Conservation (phyloP, 345 rosid genomes). For the Pistacia atlantica region DNA sequence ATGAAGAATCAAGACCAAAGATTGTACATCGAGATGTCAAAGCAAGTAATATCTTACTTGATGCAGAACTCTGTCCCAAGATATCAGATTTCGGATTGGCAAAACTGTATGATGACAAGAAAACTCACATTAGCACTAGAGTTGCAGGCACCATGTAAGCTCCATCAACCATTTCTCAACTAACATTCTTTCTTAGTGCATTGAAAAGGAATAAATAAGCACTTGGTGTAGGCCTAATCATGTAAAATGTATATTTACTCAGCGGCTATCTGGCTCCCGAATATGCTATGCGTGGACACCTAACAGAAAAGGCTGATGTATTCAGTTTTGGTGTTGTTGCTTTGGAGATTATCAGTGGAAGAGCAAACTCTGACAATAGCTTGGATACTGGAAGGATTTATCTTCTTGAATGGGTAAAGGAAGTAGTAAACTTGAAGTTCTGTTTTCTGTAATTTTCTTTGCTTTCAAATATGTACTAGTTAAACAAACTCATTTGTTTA, state of each 20-base stretch:
- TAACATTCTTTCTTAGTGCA: no score
- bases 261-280: conserved; percentile 31
- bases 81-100: conserved; percentile 50
- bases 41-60: no score
- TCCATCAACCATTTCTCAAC: not conserved
- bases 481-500: not conserved
- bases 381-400: conserved; percentile 4
- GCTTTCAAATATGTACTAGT: not conserved
- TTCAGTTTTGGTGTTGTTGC: no score
- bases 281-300: conserved; percentile 38
- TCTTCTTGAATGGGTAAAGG: conserved; percentile 39
- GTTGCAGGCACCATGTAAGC: conserved; percentile 41
- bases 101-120: conserved; percentile 38
- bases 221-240: no score
- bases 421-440: not conserved
- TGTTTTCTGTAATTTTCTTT: not conserved
- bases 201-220: no score
- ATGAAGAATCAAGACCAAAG: conserved; percentile 33
- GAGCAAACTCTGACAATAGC: no score
- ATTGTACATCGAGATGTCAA: no score
- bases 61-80: no score
- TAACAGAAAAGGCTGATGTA: not conserved
- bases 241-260: conserved; percentile 17
- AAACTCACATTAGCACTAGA: conserved; percentile 40
- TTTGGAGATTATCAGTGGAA: no score